phyloP scores from a whole-genome alignment of 2,329 filamentous ascomycete species.

The Trichoderma pleuroti region DNA sequence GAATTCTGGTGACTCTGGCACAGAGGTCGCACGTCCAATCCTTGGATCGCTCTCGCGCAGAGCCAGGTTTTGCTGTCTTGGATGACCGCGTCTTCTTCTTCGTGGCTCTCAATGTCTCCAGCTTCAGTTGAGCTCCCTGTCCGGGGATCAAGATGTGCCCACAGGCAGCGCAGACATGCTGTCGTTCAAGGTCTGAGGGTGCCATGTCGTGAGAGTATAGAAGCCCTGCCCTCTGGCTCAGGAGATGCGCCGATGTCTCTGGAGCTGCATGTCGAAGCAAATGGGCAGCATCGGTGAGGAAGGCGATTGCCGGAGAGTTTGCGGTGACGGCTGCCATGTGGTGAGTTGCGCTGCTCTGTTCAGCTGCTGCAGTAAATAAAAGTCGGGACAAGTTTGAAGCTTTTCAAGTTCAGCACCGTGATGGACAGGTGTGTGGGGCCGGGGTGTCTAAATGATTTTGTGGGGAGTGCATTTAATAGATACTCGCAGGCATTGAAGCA shows the following conservation, averaged over 20 bases:
- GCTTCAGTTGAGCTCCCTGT: constrained; percentile 39
- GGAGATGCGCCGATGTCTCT: constrained; percentile 56
- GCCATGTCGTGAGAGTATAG: constrained; percentile 45
- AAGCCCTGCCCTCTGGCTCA: constrained; percentile 50
- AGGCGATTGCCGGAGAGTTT: constrained; percentile 35
- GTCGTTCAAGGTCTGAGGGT: constrained; percentile 46
- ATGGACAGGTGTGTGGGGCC: constrained; percentile 4
- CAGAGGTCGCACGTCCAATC: constrained; percentile 45
- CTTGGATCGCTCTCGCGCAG: constrained; percentile 21
- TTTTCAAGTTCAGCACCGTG: constrained; percentile 7
- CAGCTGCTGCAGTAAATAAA: not conserved
- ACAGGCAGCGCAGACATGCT: constrained; percentile 57
- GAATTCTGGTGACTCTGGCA: constrained; percentile 40
- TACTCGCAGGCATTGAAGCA: not conserved
- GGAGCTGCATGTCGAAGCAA: constrained; percentile 51
- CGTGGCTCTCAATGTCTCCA: constrained; percentile 31
- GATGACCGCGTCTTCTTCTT: not conserved
- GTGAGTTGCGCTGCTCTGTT: not conserved
- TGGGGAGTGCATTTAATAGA: constrained; percentile 4
- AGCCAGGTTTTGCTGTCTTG: not conserved
- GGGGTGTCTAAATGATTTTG: not conserved
- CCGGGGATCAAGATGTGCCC: constrained; percentile 59
- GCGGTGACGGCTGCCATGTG: not conserved
- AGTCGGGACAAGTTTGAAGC: constrained; percentile 2
- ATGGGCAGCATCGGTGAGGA: constrained; percentile 58